Evolutionary conservation across 805 yeast genomes (phyloP), one percentile per base, ranked within the genome.

Genomic region (Suhomyces vadensis): DNA sequence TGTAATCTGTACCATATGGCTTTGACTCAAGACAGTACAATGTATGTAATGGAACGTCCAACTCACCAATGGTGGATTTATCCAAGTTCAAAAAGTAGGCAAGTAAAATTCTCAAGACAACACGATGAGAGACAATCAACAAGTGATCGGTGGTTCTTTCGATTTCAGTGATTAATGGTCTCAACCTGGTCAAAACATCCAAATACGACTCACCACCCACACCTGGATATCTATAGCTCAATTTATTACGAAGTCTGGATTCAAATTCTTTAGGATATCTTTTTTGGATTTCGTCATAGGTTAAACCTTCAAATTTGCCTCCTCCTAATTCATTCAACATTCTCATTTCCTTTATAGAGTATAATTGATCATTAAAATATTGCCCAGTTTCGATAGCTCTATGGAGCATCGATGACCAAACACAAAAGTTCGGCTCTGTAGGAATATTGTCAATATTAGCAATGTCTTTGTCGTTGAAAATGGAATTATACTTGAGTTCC

Each of bases 1-100:
- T 78, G 89, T 96, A 92, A 48, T 89, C 95, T 2, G 95, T 95
- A 2, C 98, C 98, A 63, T 89, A 92, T 0, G 98, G 97, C 62
- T 87, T 88, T 39, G 92, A 90, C 58, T 92, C 97, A 48, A 92
- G 75, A 46, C 92, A 79, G 61, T 91, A 92, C 7, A 92, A 81
- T 6, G 96, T 87, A 59, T 92, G 97, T 43, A 92, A 70, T 4
- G 98, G 98, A 5, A 92, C 91, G 64, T 92, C 97, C 51, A 92
- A 74, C 54, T 87, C 95, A 0, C 95, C 91, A 47, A 92, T 87
- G 0, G 88, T 74, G 31, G 87, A 86, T 54, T 83, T 78, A 51
- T 83, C 82, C 48, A 94, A 70, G 58, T 91, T 92, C 75, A 92
- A 73, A 56, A 89, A 94, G 63, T 92, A 92, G 0, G 96, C 97